Evolutionary conservation across 495 filamentous ascomycete species (phyloP).

Genomic region (Daldinia childiae): DNA sequence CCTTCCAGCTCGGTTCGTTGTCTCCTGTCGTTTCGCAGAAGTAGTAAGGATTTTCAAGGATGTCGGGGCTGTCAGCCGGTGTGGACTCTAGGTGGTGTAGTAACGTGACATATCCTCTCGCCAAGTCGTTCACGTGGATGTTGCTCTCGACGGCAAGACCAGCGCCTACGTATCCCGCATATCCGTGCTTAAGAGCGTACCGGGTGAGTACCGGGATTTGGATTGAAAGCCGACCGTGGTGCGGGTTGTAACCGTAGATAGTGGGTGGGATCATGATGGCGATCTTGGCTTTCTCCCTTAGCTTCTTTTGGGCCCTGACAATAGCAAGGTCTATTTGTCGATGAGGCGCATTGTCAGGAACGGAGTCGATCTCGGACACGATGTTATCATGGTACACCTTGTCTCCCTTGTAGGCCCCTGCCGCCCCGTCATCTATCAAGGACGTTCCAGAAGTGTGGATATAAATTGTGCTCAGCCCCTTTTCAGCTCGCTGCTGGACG

Average conservation of each 20-base stretch:
- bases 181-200: conserved; percentile 66
- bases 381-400: conserved; percentile 50
- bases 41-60: conserved; percentile 78
- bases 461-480: conserved; percentile 46
- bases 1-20: conserved; percentile 73
- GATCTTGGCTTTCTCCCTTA: conserved; percentile 59
- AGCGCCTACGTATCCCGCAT: conserved; percentile 69
- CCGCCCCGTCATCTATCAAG: conserved; percentile 40
- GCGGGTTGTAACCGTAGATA: conserved; percentile 69
- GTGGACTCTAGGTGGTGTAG: conserved; percentile 67
- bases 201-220: conserved; percentile 69
- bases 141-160: conserved; percentile 76
- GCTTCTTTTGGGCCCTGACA: conserved; percentile 42
- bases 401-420: conserved; percentile 36
- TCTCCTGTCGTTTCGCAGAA: conserved; percentile 67
- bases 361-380: conserved; percentile 45
- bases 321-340: conserved; percentile 55
- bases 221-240: conserved; percentile 65
- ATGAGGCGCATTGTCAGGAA: conserved; percentile 52
- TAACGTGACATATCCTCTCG: conserved; percentile 67
- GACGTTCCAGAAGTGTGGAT: conserved; percentile 53
- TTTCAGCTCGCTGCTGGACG: conserved; percentile 43
- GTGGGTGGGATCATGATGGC: conserved; percentile 80
- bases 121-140: conserved; percentile 77
- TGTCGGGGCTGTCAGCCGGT: conserved; percentile 55